A percentile compares a stretch with the other conserved stretches of the same genome.
Evolutionary conservation across 768 basidiomycete genomes (phyloP).

Genomic region (Agrocybe pediades): DNA sequence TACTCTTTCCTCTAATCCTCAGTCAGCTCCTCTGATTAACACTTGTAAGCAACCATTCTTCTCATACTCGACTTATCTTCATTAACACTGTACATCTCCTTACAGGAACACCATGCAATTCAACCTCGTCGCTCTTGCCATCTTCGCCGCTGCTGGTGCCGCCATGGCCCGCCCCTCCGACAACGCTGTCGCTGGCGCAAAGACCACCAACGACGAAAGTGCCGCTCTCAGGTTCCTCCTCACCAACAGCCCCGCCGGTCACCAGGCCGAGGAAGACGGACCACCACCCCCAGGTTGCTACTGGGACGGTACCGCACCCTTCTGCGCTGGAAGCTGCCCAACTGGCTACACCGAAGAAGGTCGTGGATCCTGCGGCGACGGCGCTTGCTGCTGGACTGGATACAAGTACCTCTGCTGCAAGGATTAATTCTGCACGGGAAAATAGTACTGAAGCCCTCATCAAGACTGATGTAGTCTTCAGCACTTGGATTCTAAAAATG

Average conservation of each 20-base stretch:
- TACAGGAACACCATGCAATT: constrained; percentile 1
- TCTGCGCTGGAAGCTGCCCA: not conserved
- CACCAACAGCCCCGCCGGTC: constrained; percentile 6
- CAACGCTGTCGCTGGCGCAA: not conserved
- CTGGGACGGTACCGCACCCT: constrained; percentile 3
- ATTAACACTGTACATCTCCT: no score
- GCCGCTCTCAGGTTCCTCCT: constrained; percentile 4
- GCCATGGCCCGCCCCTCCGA: not conserved
- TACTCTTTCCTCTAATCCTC: no score
- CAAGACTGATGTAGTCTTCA: no score
- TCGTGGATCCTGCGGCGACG: not conserved
- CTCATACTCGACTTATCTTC: no score
- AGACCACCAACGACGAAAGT: not conserved
- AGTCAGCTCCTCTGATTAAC: no score
- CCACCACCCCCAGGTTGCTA: not conserved
- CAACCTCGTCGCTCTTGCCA: not conserved
- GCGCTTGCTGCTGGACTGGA: not conserved
- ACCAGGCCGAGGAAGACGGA: not conserved
- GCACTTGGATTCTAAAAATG: no score
- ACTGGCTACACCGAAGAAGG: not conserved
- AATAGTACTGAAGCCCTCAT: no score
- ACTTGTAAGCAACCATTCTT: no score
- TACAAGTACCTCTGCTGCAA: constrained; percentile 2
- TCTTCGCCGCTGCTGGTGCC: constrained; percentile 1
- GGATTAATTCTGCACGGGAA: no score